Evolutionary conservation across 164 flowering plant genomes (phyloP).

Genomic region (Cinnamomum micranthum): DNA sequence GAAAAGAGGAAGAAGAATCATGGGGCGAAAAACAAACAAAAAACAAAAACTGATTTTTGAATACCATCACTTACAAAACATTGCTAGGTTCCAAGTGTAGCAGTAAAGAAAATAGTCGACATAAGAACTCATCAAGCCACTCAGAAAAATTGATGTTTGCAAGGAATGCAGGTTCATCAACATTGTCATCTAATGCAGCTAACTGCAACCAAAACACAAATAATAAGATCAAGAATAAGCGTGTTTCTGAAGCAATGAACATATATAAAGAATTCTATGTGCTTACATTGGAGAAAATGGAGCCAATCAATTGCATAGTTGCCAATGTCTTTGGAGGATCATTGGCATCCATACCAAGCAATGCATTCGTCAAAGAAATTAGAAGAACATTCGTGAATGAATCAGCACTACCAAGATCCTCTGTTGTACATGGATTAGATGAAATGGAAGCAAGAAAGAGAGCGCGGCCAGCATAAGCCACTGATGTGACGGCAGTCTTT

Average conservation of each 20-base stretch:
- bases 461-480: constrained; percentile 88
- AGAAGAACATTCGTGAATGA: constrained; percentile 50
- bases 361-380: constrained; percentile 78
- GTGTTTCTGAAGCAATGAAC: constrained; percentile 3
- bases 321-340: constrained; percentile 99
- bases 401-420: constrained; percentile 32
- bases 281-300: constrained; percentile 91
- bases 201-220: constrained; percentile 46
- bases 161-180: constrained; percentile 37
- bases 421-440: constrained; percentile 31
- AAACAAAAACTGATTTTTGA: neutral
- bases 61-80: constrained; percentile 60
- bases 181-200: constrained; percentile 60
- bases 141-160: constrained; percentile 70
- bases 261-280: neutral
- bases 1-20: constrained; percentile 4
- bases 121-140: constrained; percentile 96
- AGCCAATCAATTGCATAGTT: constrained; percentile 92
- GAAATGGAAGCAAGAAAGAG: constrained; percentile 60
- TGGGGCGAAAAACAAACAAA: neutral
- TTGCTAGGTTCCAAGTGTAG: constrained; percentile 86
- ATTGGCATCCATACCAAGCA: constrained; percentile 99
- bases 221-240: constrained; percentile 10
- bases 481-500: constrained; percentile 88
- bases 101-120: constrained; percentile 83